phyloP scores from a whole-genome alignment of 768 basidiomycete species.

The Rhodocollybia butyracea region DNA sequence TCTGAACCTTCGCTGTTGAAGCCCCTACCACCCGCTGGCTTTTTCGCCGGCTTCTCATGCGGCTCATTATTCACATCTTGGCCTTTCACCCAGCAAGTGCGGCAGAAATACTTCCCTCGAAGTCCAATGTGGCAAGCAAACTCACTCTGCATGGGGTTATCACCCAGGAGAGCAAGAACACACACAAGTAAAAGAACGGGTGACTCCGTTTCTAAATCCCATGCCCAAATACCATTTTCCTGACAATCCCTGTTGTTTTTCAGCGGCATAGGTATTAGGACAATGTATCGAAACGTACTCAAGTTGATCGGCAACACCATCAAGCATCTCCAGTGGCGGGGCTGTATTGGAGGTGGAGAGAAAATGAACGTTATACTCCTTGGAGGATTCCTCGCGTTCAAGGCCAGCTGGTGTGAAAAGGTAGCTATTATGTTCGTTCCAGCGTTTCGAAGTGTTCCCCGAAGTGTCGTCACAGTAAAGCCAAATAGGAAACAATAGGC shows the following conservation, averaged over 20 bases:
- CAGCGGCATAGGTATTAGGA: background rate
- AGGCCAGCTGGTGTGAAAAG: slow-evolving; percentile 9
- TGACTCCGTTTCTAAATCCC: slow-evolving; percentile 11
- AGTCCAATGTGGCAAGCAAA: slow-evolving; percentile 19
- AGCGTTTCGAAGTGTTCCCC: slow-evolving; percentile 22
- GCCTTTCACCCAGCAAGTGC: slow-evolving; percentile 15
- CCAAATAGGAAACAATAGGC: background rate
- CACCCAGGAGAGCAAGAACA: slow-evolving; percentile 14
- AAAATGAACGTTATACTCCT: background rate
- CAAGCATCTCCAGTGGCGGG: slow-evolving; percentile 19
- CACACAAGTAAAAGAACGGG: slow-evolving; percentile 8
- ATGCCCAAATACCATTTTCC: slow-evolving; percentile 14
- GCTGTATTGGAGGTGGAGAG: slow-evolving; percentile 16
- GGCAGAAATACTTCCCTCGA: slow-evolving; percentile 16
- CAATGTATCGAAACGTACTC: background rate
- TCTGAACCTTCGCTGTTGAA: no score
- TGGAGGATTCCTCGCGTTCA: background rate
- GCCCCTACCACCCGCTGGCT: no score
- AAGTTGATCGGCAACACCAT: slow-evolving; percentile 14
- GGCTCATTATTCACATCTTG: background rate
- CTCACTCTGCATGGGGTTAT: slow-evolving; percentile 17
- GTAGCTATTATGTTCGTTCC: slow-evolving; percentile 11
- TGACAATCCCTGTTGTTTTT: background rate
- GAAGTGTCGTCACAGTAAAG: slow-evolving; percentile 21
- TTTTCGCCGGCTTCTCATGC: no score